Conservation (phyloP, 2,329 filamentous ascomycete species). For the Arthrinium puccinioides region DNA sequence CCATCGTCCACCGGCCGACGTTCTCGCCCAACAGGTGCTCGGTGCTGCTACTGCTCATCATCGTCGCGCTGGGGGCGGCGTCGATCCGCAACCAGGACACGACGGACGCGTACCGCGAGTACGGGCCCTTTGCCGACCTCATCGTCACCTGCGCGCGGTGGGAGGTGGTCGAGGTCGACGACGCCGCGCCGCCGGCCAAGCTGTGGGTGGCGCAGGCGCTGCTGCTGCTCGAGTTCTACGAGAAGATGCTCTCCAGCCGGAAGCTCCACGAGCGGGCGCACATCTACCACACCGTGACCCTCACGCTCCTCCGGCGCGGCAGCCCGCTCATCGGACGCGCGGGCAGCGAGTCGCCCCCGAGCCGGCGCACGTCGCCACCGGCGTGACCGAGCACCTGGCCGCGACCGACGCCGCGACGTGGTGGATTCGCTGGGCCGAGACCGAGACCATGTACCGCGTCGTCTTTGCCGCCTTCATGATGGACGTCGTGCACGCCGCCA, state of each 20-base stretch:
- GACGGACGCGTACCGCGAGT: constrained; percentile 40
- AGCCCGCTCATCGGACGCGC: constrained; percentile 78
- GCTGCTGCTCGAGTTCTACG: constrained; percentile 77
- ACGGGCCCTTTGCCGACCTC: constrained; percentile 44
- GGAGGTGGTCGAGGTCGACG: constrained; percentile 75
- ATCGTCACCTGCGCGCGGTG: constrained; percentile 69
- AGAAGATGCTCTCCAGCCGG: constrained; percentile 84
- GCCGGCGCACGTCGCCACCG: constrained; percentile 63
- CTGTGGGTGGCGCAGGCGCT: constrained; percentile 85
- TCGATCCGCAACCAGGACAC: constrained; percentile 62
- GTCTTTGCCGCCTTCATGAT: constrained; percentile 88
- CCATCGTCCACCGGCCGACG: constrained; percentile 81
- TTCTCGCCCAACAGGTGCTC: constrained; percentile 77
- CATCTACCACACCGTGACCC: constrained; percentile 79
- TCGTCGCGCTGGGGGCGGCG: constrained; percentile 78
- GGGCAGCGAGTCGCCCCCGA: constrained; percentile 77
- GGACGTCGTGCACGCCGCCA: constrained; percentile 81
- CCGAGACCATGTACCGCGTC: constrained; percentile 77
- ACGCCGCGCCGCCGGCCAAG: constrained; percentile 76
- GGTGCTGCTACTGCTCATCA: constrained; percentile 68
- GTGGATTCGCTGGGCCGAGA: constrained; percentile 86
- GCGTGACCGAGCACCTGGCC: constrained; percentile 46
- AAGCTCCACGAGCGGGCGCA: constrained; percentile 80
- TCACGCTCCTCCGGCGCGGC: constrained; percentile 78
- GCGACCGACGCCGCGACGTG: constrained; percentile 41